Conservation (phyloP, 257 asterid genomes). For the Leptodermis oblonga region DNA sequence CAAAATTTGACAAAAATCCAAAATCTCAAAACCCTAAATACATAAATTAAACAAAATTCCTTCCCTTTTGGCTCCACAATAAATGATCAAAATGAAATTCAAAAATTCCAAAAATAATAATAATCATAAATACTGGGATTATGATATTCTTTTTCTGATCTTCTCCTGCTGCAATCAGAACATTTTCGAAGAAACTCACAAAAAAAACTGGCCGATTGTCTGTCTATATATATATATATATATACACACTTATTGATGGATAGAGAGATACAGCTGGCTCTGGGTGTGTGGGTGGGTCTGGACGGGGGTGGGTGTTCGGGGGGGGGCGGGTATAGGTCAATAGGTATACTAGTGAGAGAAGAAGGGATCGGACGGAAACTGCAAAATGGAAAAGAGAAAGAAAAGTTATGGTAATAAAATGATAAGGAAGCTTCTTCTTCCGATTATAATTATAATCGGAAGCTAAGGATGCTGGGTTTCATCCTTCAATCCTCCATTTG, state of each 20-base stretch:
- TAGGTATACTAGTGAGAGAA: not conserved
- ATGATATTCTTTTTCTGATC: slow-evolving; percentile 12
- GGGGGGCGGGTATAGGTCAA: slow-evolving; percentile 15
- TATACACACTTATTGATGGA: not conserved
- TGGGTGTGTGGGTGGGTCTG: not conserved
- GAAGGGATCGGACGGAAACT: not conserved
- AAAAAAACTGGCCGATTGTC: not conserved
- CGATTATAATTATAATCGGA: too few relatives aligned
- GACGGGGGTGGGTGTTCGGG: not conserved
- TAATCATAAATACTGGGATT: not conserved
- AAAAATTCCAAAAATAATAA: not conserved
- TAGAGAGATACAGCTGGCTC: slow-evolving; percentile 13
- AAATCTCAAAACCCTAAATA: slow-evolving; percentile 33
- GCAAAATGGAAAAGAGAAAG: not conserved
- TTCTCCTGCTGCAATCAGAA: slow-evolving; percentile 11
- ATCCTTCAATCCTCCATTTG: too few relatives aligned
- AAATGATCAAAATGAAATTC: not conserved
- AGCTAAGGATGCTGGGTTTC: too few relatives aligned
- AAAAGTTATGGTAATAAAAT: too few relatives aligned
- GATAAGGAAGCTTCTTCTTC: too few relatives aligned
- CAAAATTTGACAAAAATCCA: slow-evolving; percentile 18
- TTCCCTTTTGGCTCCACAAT: slow-evolving; percentile 13
- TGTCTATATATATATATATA: too few relatives aligned
- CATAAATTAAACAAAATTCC: slow-evolving; percentile 4
- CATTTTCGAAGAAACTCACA: slow-evolving; percentile 2